phyloP scores from a whole-genome alignment of 2,329 filamentous ascomycete species.

The Cordyceps militaris region DNA sequence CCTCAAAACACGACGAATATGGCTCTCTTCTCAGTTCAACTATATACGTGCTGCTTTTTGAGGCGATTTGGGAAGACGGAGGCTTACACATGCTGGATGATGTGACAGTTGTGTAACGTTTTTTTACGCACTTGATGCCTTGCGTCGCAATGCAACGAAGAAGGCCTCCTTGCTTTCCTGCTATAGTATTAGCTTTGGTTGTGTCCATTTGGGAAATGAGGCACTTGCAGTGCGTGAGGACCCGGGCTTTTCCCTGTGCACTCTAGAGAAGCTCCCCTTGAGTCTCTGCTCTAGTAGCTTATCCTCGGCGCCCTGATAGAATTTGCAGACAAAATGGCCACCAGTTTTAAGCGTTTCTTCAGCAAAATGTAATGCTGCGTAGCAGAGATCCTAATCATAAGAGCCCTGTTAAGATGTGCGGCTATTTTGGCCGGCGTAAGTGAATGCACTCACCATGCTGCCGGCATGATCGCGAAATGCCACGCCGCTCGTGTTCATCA shows the following conservation, averaged over 20 bases:
- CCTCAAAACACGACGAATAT: constrained; percentile 4
- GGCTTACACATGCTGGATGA: constrained; percentile 13
- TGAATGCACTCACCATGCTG: constrained; percentile 68
- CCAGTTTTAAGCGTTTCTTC: constrained; percentile 74
- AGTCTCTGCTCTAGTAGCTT: constrained; percentile 69
- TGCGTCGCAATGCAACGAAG: constrained; percentile 73
- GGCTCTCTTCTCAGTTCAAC: constrained; percentile 1
- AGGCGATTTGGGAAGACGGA: too few species aligned
- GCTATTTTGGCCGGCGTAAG: neutral
- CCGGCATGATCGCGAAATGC: constrained; percentile 80
- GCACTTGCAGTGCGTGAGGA: constrained; percentile 72
- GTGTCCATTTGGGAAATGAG: neutral
- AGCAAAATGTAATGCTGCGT: constrained; percentile 75
- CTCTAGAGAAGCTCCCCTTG: constrained; percentile 68
- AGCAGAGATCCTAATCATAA: constrained; percentile 69
- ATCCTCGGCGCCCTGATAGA: constrained; percentile 87
- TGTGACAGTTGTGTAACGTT: neutral
- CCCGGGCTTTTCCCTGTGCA: constrained; percentile 84
- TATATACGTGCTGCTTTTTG: neutral
- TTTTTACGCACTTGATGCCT: constrained; percentile 24
- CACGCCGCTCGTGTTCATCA: constrained; percentile 98
- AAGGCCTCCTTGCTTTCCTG: constrained; percentile 63
- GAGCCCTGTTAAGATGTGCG: neutral
- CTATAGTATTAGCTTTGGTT: constrained; percentile 1
- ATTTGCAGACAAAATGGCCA: constrained; percentile 95